Percentiles rank a stretch among this genome's conserved stretches.
Evolutionary conservation across 371 early-diverging fungal species (phyloP).

Genomic region (Rozella allomycis): DNA sequence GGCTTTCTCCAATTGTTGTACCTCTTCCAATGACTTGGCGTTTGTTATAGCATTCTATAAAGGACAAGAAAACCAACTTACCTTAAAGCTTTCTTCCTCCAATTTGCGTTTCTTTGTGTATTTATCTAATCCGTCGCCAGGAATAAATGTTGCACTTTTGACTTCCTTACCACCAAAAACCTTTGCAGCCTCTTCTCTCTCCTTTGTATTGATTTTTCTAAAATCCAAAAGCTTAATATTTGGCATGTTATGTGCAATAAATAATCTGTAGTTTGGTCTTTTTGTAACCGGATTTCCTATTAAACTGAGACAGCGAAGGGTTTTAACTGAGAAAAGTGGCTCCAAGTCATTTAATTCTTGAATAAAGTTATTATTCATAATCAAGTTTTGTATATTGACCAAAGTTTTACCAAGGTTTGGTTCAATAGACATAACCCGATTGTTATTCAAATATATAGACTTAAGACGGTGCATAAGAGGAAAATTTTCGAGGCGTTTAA

Average conservation of each 20-base stretch:
- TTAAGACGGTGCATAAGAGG: slow-evolving; percentile 60
- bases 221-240: slow-evolving; percentile 67
- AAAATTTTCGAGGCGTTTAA: slow-evolving; percentile 62
- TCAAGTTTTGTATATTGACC: slow-evolving; percentile 52
- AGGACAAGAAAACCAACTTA: no score
- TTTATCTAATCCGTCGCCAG: slow-evolving; percentile 32
- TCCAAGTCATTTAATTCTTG: slow-evolving; percentile 61
- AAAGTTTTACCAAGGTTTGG: slow-evolving; percentile 29
- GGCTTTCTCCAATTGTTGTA: slow-evolving; percentile 44
- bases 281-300: slow-evolving; percentile 66
- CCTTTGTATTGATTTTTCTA: slow-evolving; percentile 38
- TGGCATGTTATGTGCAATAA: slow-evolving; percentile 53
- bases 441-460: slow-evolving; percentile 51
- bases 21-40: slow-evolving; percentile 55
- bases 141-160: slow-evolving; percentile 33
- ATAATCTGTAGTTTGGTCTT: slow-evolving; percentile 53
- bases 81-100: slow-evolving; percentile 14
- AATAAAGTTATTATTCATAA: slow-evolving; percentile 64
- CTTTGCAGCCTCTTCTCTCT: slow-evolving; percentile 43
- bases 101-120: slow-evolving; percentile 17
- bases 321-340: slow-evolving; percentile 26
- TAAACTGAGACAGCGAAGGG: slow-evolving; percentile 41
- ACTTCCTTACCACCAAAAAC: slow-evolving; percentile 28
- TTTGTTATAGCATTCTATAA: slow-evolving; percentile 47
- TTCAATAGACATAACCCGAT: slow-evolving; percentile 59